phyloP scores from a whole-genome alignment of 768 basidiomycete species.

The button mushroom (Agaricus bisporus) region DNA sequence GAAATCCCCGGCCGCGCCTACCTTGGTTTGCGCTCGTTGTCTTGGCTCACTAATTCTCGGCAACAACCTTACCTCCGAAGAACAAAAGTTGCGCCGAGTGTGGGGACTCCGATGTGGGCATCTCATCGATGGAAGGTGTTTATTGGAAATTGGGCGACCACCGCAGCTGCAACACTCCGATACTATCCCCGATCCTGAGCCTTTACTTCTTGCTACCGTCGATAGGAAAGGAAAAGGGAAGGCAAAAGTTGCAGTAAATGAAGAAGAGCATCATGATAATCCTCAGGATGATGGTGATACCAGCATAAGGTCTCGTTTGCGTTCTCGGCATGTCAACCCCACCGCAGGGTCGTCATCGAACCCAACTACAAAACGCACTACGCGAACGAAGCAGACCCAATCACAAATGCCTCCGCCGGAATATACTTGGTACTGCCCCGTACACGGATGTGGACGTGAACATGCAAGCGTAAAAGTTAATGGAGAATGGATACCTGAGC shows the following conservation, averaged over 20 bases:
- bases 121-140: slow-evolving; percentile 72
- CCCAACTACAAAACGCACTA: background rate
- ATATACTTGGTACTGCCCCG: slow-evolving; percentile 62
- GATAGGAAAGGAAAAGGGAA: slow-evolving; percentile 39
- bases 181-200: slow-evolving; percentile 7
- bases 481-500: slow-evolving; percentile 58
- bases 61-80: slow-evolving; percentile 38
- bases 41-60: slow-evolving; percentile 56
- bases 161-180: slow-evolving; percentile 5
- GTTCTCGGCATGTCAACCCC: slow-evolving; percentile 31
- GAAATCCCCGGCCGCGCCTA: slow-evolving; percentile 21
- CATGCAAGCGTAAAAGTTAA: slow-evolving; percentile 55
- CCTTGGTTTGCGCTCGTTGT: slow-evolving; percentile 66
- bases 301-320: slow-evolving; percentile 54
- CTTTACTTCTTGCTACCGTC: background rate
- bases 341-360: slow-evolving; percentile 10
- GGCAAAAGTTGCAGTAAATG: slow-evolving; percentile 25
- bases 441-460: slow-evolving; percentile 43
- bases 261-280: slow-evolving; percentile 8
- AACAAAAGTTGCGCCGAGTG: slow-evolving; percentile 40
- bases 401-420: slow-evolving; percentile 14
- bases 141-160: slow-evolving; percentile 51
- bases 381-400: slow-evolving; percentile 14
- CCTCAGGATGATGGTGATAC: slow-evolving; percentile 16
- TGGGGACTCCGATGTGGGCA: slow-evolving; percentile 79